phyloP scores from a whole-genome alignment of 2,329 filamentous ascomycete species.

The Didymellaceae sp. region DNA sequence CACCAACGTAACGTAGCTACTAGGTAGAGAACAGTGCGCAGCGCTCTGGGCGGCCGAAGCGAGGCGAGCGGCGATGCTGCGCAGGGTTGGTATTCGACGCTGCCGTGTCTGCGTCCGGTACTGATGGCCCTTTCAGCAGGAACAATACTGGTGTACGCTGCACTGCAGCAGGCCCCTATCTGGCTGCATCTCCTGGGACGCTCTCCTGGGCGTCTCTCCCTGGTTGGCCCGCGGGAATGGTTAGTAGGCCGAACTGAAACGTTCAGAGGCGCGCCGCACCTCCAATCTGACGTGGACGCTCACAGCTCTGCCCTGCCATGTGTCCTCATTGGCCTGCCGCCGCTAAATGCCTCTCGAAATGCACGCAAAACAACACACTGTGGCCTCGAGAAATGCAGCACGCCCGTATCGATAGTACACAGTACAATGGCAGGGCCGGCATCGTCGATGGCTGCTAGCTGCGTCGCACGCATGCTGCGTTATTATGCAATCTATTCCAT shows the following conservation, averaged over 20 bases:
- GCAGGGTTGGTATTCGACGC: no score
- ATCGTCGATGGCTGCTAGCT: no score
- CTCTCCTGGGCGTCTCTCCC: constrained; percentile 15
- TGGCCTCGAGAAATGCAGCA: no score
- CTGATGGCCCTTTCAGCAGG: background rate
- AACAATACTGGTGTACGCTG: background rate
- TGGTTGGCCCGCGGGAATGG: constrained; percentile 30
- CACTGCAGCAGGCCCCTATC: background rate
- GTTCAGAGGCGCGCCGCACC: constrained; percentile 37
- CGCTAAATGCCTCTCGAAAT: no score
- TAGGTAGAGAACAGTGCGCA: background rate
- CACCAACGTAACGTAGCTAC: constrained; percentile 1
- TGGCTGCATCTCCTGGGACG: constrained; percentile 8
- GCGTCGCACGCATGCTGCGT: background rate
- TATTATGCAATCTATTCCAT: no score
- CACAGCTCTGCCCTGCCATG: constrained; percentile 13
- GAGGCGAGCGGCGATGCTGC: no score
- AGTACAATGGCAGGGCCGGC: no score
- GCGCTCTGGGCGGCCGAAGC: no score
- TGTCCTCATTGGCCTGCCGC: constrained; percentile 19
- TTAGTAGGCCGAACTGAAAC: constrained; percentile 32
- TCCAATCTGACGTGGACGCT: constrained; percentile 40
- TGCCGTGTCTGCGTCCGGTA: no score
- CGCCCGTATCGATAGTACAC: no score
- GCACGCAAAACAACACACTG: background rate